Evolutionary conservation across 495 filamentous ascomycete genomes (phyloP), one percentile per base, ranked within the genome.

Genomic region (Aspergillus olivimuriae): DNA sequence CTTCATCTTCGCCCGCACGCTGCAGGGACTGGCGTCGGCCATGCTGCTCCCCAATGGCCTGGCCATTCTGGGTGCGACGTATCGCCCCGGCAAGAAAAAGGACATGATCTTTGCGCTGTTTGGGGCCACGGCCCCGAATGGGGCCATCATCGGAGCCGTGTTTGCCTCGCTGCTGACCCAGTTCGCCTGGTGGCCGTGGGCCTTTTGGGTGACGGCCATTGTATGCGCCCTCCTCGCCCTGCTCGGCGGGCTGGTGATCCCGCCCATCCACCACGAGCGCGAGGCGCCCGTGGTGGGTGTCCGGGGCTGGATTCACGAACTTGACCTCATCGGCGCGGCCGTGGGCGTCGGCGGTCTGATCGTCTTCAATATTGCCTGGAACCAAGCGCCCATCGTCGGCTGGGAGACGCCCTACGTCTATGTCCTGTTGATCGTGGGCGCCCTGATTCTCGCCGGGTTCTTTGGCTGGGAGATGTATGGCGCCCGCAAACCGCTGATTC

Each of bases 71-170:
- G 70, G 66, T 4, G 50, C 59, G 8, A 60, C 63, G 11, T 72
- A 69, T 34, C 55, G 55, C 1, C 63, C 72, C 2, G 73, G 74
- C 1, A 58, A 52, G 18, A 65, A 70, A 21, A 82, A 85, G 62
- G 65, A 79, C 33, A 74, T 85, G 62, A 66, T 74, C 1, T 84
- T 86, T 53, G 64, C 69, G 4, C 43, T 80, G 5, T 83, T 84
- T 46, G 82, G 78, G 1, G 77, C 76, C 2, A 70, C 65, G 39
- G 79, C 80, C 0, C 82, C 80, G 1, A 58, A 44, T 6, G 81
- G 82, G 0, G 72, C 64, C 30, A 55, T 75, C 2, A 23, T 81
- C 1, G 81, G 82, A 0, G 61, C 59, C 0, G 55, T 73, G 1
- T 74, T 82, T 43, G 63, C 69, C 0, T 55, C 63, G 0, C 36